Evolutionary conservation across 345 rosid species (phyloP).

Genomic region (Pistacia integerrima): DNA sequence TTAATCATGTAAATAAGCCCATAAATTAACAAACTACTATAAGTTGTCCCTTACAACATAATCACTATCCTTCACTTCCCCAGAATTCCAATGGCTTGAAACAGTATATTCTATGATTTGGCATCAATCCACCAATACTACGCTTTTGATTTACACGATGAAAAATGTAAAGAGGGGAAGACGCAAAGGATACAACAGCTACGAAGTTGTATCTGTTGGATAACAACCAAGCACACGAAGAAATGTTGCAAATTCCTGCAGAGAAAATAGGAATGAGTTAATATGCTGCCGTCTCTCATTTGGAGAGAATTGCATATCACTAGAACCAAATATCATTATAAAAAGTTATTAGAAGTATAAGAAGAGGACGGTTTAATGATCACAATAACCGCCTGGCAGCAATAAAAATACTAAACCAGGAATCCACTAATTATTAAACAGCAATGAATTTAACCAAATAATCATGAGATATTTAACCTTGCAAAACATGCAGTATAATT

Average conservation of each 20-base stretch:
- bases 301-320: neutral
- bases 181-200: constrained; percentile 1
- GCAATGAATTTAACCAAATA: neutral
- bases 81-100: neutral
- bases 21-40: neutral
- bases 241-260: constrained; percentile 66
- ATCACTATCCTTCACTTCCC: neutral
- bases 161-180: neutral
- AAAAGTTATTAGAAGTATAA: neutral
- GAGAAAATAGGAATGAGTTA: neutral
- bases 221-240: constrained; percentile 72
- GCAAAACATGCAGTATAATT: neutral
- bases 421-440: neutral
- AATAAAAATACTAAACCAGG: neutral
- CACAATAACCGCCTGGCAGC: neutral
- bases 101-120: neutral
- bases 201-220: constrained; percentile 39
- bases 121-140: neutral
- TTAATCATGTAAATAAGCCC: neutral
- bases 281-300: neutral
- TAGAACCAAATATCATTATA: neutral
- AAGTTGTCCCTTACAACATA: neutral
- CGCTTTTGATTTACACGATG: neutral
- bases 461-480: neutral
- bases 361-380: neutral